phyloP scores from a whole-genome alignment of 306 rosid species.

The Coriaria nepalensis region DNA sequence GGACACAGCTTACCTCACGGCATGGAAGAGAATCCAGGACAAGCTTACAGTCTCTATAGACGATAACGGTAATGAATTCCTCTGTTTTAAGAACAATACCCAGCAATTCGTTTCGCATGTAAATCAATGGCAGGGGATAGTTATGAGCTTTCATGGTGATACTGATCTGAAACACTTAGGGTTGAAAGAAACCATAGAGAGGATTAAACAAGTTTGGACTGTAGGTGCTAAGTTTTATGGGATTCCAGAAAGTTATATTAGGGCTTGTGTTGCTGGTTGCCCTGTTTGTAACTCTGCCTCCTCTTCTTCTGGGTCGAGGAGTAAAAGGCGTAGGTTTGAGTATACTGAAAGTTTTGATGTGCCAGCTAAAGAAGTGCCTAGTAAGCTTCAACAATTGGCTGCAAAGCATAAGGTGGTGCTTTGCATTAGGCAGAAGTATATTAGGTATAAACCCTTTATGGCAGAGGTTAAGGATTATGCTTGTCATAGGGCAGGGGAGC shows the following conservation, averaged over 20 bases:
- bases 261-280: slow-evolving; percentile 82
- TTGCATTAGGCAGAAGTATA: slow-evolving; percentile 93
- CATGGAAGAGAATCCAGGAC: slow-evolving; percentile 97
- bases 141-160: slow-evolving; percentile 67
- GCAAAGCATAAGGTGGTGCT: slow-evolving; percentile 90
- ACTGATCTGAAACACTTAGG: slow-evolving; percentile 68
- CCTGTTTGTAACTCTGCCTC: slow-evolving; percentile 45
- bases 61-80: slow-evolving; percentile 49
- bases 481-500: slow-evolving; percentile 94
- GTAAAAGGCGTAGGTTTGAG: slow-evolving; percentile 79
- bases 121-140: slow-evolving; percentile 89
- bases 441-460: slow-evolving; percentile 97
- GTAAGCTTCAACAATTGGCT: slow-evolving; percentile 71
- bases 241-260: slow-evolving; percentile 83
- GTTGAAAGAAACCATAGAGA: slow-evolving; percentile 72
- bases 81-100: slow-evolving; percentile 87
- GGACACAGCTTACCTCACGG: slow-evolving; percentile 89
- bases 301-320: slow-evolving; percentile 35
- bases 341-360: slow-evolving; percentile 83
- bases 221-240: slow-evolving; percentile 98
- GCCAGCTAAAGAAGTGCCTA: slow-evolving; percentile 86
- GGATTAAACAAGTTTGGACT: slow-evolving; percentile 89
- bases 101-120: slow-evolving; percentile 80
- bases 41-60: slow-evolving; percentile 58
- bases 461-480: slow-evolving; percentile 99